Percentiles rank a stretch among this genome's conserved stretches.
phyloP scores from a whole-genome alignment of 352 stramenopile genomes.

The Saprolegnia diclina region DNA sequence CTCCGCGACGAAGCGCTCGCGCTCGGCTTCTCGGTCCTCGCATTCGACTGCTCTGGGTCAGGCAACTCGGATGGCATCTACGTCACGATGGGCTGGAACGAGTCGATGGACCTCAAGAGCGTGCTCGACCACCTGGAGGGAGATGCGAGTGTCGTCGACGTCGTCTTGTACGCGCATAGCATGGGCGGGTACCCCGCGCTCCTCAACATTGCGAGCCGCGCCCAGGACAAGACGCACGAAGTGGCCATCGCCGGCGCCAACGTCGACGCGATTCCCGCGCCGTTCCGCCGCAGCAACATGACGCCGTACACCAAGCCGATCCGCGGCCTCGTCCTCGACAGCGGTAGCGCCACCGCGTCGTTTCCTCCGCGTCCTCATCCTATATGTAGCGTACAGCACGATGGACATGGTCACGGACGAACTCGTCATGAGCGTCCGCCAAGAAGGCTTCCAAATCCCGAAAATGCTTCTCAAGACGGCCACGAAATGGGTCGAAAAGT shows the following conservation, averaged over 20 bases:
- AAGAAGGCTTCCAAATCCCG: slow-evolving; percentile 68
- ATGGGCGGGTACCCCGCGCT: slow-evolving; percentile 79
- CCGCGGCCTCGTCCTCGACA: slow-evolving; percentile 63
- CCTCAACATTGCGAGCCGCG: slow-evolving; percentile 62
- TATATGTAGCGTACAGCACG: slow-evolving; percentile 39
- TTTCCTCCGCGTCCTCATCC: slow-evolving; percentile 5
- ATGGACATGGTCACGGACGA: slow-evolving; percentile 65
- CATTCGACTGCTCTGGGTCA: slow-evolving; percentile 80
- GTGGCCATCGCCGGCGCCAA: slow-evolving; percentile 34
- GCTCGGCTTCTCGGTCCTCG: slow-evolving; percentile 70
- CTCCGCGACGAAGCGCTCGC: slow-evolving; percentile 53
- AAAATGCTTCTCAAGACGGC: slow-evolving; percentile 66
- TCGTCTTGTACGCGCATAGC: slow-evolving; percentile 75
- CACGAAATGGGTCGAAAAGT: slow-evolving; percentile 58
- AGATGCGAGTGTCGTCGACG: slow-evolving; percentile 42
- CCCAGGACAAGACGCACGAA: slow-evolving; percentile 45
- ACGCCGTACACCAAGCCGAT: slow-evolving; percentile 54
- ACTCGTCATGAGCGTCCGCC: slow-evolving; percentile 49
- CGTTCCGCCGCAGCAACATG: slow-evolving; percentile 41
- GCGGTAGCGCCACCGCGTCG: slow-evolving; percentile 31
- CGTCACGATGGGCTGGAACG: slow-evolving; percentile 84
- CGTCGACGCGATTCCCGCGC: slow-evolving; percentile 51
- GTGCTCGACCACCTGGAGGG: slow-evolving; percentile 59
- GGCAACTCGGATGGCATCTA: slow-evolving; percentile 73
- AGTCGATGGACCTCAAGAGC: slow-evolving; percentile 59